Conservation (phyloP, 164 flowering plant genomes). For the grape (Vitis vinifera) region ASM3070453v1 NC_081808.1:1729501-1730000, state of each 20-base stretch:
- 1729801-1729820: conserved; percentile 54
- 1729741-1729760: conserved; percentile 32
- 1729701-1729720: conserved; percentile 43
- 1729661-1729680: conserved; percentile 52
- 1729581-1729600: conserved; percentile 49
- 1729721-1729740: conserved; percentile 38
- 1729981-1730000: too few relatives aligned
- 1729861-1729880: not conserved
- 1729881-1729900: too few relatives aligned
- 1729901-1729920: too few relatives aligned
- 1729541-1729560: conserved; percentile 62
- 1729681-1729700: conserved; percentile 57
- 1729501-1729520: conserved; percentile 40
- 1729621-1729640: conserved; percentile 66
- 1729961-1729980: too few relatives aligned
- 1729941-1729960: too few relatives aligned
- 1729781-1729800: conserved; percentile 39
- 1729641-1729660: conserved; percentile 69
- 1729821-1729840: conserved; percentile 51
- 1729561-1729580: conserved; percentile 54
- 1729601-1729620: conserved; percentile 44
- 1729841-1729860: conserved; percentile 53
- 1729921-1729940: too few relatives aligned
- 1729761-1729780: conserved; percentile 56
- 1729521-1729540: conserved; percentile 60